Base-by-base conservation (phyloP, 2,329 filamentous ascomycete species). In the Pseudocercospora crystallina region DNA sequence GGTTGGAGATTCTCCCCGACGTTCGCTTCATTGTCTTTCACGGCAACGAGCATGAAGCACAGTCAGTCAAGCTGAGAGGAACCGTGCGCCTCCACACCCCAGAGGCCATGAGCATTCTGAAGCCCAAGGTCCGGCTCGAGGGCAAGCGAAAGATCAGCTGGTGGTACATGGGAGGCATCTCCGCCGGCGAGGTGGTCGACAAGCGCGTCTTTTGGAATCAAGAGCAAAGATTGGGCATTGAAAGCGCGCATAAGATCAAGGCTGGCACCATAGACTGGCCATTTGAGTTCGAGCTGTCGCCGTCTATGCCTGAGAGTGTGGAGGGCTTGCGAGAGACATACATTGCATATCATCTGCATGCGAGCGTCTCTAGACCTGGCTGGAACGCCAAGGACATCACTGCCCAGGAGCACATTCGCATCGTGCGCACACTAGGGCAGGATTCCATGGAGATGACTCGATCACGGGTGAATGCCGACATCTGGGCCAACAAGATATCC, bases 401-500 rank as follows among this genome's bases (percentile, higher is more conserved):
- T 60, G 82, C 89, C 31, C 86, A 86, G 68, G 92, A 92, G 58
- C 76, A 78, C 56, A 73, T 78, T 45, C 68, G 76, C 43, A 70
- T 78, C 15, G 74, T 78, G 41, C 65, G 75, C 38, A 77, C 76
- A 11, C 64, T 78, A 45, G 74, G 74, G 5, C 71, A 69, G 56
- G 74, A 97, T 70, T 86, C 90, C 41, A 94, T 96, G 89, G 75
- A 77, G 54, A 73, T 71, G 49, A 71, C 75, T 54, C 69, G 74
- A 43, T 69, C 63, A 38, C 56, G 68, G 34, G 64, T 69, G 57
- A 91, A 97, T 58, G 91, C 96, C 71, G 96, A 96, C 66, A 87
- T 95, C 57, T 99, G 94, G 94, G 88, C 90, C 5, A 94, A 96
- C 75, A 99, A 99, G 76, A 82, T 97, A 62, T 89, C 95, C 69